Evolutionary conservation across 306 rosid genomes (phyloP).

Genomic region (Malus asiatica): DNA sequence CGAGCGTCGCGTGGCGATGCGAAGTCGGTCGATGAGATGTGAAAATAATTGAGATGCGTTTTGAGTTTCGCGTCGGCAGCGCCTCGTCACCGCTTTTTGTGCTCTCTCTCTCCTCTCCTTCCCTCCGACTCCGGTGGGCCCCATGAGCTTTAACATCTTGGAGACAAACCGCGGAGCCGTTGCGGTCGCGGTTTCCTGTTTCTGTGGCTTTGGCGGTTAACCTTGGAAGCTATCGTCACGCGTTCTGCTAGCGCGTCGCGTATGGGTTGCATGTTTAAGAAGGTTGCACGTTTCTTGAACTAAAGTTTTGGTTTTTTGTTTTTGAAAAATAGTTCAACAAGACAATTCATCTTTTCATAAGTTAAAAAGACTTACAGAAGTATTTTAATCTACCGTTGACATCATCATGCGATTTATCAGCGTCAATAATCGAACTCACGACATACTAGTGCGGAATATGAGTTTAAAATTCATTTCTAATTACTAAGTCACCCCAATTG

Average conservation of each 20-base stretch:
- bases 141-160: conserved; percentile 12
- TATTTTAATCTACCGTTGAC: too few relatives aligned
- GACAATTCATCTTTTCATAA: rapidly evolving
- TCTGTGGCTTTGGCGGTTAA: not conserved
- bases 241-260: not conserved
- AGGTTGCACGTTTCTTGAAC: too few relatives aligned
- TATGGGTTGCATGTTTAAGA: not conserved
- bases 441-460: rapidly evolving
- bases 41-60: not conserved
- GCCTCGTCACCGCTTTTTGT: conserved; percentile 36
- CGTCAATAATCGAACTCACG: too few relatives aligned
- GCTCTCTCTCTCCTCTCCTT: not conserved
- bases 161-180: not conserved
- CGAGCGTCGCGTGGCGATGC: conserved; percentile 46
- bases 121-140: not conserved
- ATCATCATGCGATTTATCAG: rapidly evolving
- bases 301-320: too few relatives aligned
- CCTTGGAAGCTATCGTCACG: not conserved
- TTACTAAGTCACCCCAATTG: too few relatives aligned
- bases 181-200: not conserved
- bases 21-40: conserved; percentile 30
- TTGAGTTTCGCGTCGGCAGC: conserved; percentile 24
- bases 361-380: too few relatives aligned
- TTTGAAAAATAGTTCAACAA: rapidly evolving
- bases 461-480: too few relatives aligned